Evolutionary conservation across 768 basidiomycete species (phyloP), one percentile per base, ranked within the genome.

Genomic region (Favolaschia claudopus): DNA sequence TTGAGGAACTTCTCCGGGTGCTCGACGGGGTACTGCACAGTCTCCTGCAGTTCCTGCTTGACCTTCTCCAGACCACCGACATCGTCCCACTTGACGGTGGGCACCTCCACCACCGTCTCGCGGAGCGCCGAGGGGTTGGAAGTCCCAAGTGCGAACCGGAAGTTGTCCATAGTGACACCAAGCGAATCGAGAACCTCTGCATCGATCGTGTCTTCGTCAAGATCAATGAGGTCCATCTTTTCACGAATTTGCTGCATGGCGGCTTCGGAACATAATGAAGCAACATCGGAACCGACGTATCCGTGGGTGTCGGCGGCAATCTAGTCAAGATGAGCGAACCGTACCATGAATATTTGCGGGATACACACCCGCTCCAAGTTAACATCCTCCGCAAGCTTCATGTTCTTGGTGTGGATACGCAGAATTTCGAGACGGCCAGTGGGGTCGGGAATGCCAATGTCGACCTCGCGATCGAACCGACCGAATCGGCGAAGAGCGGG

Each of bases 11-110:
- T n/a, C n/a, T n/a, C n/a, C n/a, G n/a, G n/a, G n/a, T n/a, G n/a
- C n/a, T n/a, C n/a, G n/a, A n/a, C n/a, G n/a, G n/a, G n/a, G n/a
- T n/a, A n/a, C n/a, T n/a, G n/a, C n/a, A n/a, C n/a, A n/a, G n/a
- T 99, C 79, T 99, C 96, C 73, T 99, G 96, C 46, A 99, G 83
- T 78, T 99, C 96, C 78, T 85, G 87, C 81, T 99, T 99, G 90
- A 99, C 96, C 77, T 99, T 99, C 54, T 96, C 96, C 78, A 99
- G 86, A 78, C 96, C 96, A 87, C 96, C 96, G 72, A 99, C 88
- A 67, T 99, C 96, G 87, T 95, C 90, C 96, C 96, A n/a, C n/a
- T n/a, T n/a, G n/a, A n/a, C n/a, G n/a, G n/a, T n/a, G n/a, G n/a
- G n/a, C n/a, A n/a, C n/a, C 77, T 99, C 96, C 76, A 99, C 96